Conservation (phyloP, 73 alveolate genomes). For the Paramecium caudatum region DNA sequence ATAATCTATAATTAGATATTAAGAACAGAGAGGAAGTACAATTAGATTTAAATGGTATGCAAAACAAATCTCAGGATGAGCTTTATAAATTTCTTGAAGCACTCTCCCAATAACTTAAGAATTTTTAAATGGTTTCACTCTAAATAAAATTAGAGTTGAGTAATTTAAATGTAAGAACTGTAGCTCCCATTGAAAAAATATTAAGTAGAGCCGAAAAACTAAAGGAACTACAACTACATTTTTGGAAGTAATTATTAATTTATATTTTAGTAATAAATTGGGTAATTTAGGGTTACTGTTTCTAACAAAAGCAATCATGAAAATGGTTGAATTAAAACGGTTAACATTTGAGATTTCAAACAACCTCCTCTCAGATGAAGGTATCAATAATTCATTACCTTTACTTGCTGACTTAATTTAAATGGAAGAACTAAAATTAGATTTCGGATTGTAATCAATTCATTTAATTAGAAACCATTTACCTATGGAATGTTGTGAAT, state of each 20-base stretch:
- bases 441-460: slow-evolving; percentile 64
- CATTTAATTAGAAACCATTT: slow-evolving; percentile 4
- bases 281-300: slow-evolving; percentile 58
- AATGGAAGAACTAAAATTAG: slow-evolving; percentile 13
- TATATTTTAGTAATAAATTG: slow-evolving; percentile 37
- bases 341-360: background rate
- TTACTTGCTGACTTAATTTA: background rate
- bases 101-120: background rate
- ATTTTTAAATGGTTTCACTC: background rate
- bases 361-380: slow-evolving; percentile 21
- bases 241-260: slow-evolving; percentile 36
- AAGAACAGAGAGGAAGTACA: background rate
- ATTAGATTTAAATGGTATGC: slow-evolving; percentile 43
- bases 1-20: background rate
- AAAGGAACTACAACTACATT: slow-evolving; percentile 13
- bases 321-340: background rate
- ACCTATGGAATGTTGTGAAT: slow-evolving; percentile 68
- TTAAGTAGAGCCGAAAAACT: background rate
- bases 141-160: slow-evolving; percentile 46
- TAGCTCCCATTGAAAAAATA: slow-evolving; percentile 32
- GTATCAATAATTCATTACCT: slow-evolving; percentile 46
- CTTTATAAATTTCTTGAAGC: background rate
- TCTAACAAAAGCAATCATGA: background rate
- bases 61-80: slow-evolving; percentile 11
- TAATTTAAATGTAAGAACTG: slow-evolving; percentile 57